Conservation (phyloP, 441 rosid genomes). For the Syzygium syzygioides region DNA sequence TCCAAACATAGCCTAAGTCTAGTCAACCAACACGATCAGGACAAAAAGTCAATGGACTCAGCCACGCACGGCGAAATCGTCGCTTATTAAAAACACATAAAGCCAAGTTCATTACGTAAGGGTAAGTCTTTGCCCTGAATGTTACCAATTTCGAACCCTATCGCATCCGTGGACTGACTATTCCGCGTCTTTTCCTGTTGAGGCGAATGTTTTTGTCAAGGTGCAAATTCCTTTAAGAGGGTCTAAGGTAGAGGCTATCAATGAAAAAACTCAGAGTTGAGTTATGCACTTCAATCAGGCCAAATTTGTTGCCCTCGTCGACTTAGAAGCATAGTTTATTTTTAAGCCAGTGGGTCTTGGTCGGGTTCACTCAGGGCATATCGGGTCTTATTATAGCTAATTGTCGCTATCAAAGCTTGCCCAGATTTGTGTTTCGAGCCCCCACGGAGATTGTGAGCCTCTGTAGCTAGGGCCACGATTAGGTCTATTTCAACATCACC, state of each 20-base stretch:
- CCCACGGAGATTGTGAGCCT: not conserved
- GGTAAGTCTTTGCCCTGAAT: accelerated
- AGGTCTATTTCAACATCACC: not conserved
- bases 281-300: not conserved
- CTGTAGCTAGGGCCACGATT: not conserved
- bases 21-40: not conserved
- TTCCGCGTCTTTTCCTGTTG: accelerated
- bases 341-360: not conserved
- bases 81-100: not conserved
- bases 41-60: not conserved
- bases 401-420: not conserved
- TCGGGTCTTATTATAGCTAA: not conserved
- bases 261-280: not conserved
- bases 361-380: not conserved
- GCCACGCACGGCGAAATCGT: not conserved
- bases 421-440: accelerated
- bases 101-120: accelerated
- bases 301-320: not conserved
- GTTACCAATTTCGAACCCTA: too few relatives aligned
- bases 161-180: not conserved
- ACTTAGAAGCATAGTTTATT: not conserved
- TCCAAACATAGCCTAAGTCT: not conserved
- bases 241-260: not conserved
- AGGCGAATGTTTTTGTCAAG: not conserved
- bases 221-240: not conserved